Percentiles rank a stretch among this genome's conserved stretches.
phyloP scores from a whole-genome alignment of 371 early-diverging fungal species.

The Nematocida minor region DNA sequence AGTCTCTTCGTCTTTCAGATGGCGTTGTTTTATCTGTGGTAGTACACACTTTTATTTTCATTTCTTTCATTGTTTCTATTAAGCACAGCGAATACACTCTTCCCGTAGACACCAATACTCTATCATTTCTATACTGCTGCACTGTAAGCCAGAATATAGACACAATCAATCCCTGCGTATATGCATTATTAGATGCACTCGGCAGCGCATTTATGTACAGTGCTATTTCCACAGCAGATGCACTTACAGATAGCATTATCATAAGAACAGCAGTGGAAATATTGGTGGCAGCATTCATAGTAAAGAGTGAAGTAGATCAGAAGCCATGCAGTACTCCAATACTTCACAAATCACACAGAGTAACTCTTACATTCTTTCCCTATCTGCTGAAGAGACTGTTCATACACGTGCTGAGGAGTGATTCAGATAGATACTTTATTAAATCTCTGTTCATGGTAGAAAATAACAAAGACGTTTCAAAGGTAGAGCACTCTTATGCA shows the following conservation, averaged over 20 bases:
- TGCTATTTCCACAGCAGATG: too few species aligned
- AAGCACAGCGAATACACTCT: background rate
- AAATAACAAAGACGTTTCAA: background rate
- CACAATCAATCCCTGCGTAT: background rate
- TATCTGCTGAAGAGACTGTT: background rate
- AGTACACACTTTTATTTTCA: background rate
- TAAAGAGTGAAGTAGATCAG: too few species aligned
- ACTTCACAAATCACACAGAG: too few species aligned
- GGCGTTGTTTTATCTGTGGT: background rate
- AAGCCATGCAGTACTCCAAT: too few species aligned
- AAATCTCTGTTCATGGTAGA: constrained; percentile 33
- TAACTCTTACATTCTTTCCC: too few species aligned
- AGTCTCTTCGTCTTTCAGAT: background rate
- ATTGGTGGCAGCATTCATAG: too few species aligned
- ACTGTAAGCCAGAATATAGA: too few species aligned
- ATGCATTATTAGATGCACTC: too few species aligned
- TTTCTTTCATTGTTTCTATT: background rate
- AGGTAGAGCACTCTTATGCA: background rate
- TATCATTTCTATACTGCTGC: background rate
- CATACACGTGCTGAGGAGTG: background rate
- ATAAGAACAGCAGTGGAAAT: too few species aligned
- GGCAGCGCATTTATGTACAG: too few species aligned
- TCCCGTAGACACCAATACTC: background rate
- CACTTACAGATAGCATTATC: too few species aligned
- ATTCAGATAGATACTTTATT: background rate